A percentile compares a stretch with the other conserved stretches of the same genome.
These are phyloP conservation scores for Herpetomonas muscarum DNA, from an alignment of 208 protist genomes.

Conservation along the genomic window DNA sequence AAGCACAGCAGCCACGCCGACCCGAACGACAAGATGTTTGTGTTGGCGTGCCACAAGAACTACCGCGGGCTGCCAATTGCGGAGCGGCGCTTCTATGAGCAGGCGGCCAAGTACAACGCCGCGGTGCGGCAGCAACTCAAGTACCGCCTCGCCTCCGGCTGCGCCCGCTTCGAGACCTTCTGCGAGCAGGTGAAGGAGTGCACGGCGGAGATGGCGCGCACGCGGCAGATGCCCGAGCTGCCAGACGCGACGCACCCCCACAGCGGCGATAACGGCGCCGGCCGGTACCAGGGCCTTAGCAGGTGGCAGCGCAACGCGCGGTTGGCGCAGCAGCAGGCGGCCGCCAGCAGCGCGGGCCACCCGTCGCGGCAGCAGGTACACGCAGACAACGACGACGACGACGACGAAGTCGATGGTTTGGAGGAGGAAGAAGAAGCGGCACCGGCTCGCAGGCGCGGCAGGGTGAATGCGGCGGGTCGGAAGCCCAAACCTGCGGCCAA, in stretches of 20 bases:
- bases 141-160: slow-evolving; percentile 46
- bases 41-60: slow-evolving; percentile 58
- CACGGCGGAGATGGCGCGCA: slow-evolving; percentile 54
- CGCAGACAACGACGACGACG: not conserved
- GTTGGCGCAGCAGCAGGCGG: not conserved
- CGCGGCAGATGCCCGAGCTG: slow-evolving; percentile 21
- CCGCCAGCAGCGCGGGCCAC: not conserved
- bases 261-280: not conserved
- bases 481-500: too few relatives aligned
- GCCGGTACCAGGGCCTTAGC: not conserved
- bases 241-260: slow-evolving; percentile 15
- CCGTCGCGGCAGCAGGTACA: not conserved
- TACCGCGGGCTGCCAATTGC: slow-evolving; percentile 36
- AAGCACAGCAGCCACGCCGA: slow-evolving; percentile 1
- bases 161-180: slow-evolving; percentile 61
- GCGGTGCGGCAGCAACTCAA: slow-evolving; percentile 50
- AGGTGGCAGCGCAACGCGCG: not conserved
- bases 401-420: not conserved
- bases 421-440: too few relatives aligned
- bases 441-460: too few relatives aligned
- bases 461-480: too few relatives aligned
- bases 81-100: slow-evolving; percentile 58
- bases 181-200: slow-evolving; percentile 48
- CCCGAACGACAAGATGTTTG: slow-evolving; percentile 52
- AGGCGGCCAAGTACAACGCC: slow-evolving; percentile 56